A percentile compares a stretch with the other conserved stretches of the same genome.
Conservation (phyloP, 345 rosid genomes). For the Capsella bursapastoris region DNA sequence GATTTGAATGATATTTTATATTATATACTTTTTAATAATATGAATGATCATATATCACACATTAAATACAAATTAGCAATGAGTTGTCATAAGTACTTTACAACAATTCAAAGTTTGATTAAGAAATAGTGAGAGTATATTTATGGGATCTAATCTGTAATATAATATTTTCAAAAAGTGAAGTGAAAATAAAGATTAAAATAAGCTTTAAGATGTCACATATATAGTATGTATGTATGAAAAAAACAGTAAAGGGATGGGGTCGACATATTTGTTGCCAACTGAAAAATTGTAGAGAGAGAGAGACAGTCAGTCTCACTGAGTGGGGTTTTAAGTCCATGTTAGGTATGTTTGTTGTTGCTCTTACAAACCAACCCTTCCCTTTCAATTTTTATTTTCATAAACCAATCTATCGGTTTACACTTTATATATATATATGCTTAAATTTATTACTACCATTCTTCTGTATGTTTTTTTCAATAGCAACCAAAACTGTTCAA, state of each 20-base stretch:
- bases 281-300: conserved; percentile 6
- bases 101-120: background rate
- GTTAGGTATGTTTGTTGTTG: conserved; percentile 44
- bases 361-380: conserved; percentile 26
- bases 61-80: background rate
- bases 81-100: background rate
- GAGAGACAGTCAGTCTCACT: conserved; percentile 32
- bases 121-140: background rate
- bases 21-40: too few species aligned
- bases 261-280: conserved; percentile 29
- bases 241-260: conserved; percentile 22
- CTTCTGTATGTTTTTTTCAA: background rate
- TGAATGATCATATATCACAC: background rate
- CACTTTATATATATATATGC: conserved; percentile 10
- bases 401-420: conserved; percentile 3
- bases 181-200: too few species aligned
- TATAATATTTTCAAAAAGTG: background rate
- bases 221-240: too few species aligned
- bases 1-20: too few species aligned
- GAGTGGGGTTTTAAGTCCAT: conserved; percentile 41
- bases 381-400: conserved; percentile 25
- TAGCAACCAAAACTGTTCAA: background rate
- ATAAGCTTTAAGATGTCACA: too few species aligned
- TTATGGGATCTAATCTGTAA: background rate
- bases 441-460: conserved; percentile 18